These are phyloP conservation scores for Niebla homalea DNA, from an alignment of 495 filamentous ascomycete species.

Conservation along the genomic window DNA sequence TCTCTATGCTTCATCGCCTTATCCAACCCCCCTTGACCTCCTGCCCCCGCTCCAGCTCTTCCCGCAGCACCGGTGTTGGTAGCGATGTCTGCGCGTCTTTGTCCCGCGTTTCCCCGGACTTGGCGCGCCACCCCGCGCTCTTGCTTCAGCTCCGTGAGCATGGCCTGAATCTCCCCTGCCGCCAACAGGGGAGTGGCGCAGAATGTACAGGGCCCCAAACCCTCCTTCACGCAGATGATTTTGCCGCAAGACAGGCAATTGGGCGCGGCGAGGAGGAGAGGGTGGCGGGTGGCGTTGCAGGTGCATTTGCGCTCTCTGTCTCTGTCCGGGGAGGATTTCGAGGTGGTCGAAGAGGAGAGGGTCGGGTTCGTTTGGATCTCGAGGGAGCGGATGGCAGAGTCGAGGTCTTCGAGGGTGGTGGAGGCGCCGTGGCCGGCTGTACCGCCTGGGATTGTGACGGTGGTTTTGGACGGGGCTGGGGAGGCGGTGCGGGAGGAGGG, in stretches of 20 bases:
- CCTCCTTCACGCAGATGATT: constrained; percentile 92
- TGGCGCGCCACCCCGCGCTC: constrained; percentile 79
- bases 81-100: constrained; percentile 53
- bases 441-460: constrained; percentile 55
- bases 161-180: constrained; percentile 57
- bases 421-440: constrained; percentile 65
- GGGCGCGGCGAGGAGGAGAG: constrained; percentile 71
- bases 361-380: constrained; percentile 82
- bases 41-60: too few species aligned
- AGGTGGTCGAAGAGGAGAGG: constrained; percentile 32
- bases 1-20: constrained; percentile 67
- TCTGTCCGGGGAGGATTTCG: constrained; percentile 5
- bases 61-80: constrained; percentile 26
- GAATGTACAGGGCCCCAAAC: constrained; percentile 88
- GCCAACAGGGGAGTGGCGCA: constrained; percentile 64
- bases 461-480: constrained; percentile 35
- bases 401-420: constrained; percentile 66
- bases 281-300: constrained; percentile 76
- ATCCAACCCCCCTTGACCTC: too few species aligned
- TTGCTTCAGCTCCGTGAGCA: constrained; percentile 74
- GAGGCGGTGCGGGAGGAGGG: constrained; percentile 34
- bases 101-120: constrained; percentile 56
- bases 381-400: constrained; percentile 78
- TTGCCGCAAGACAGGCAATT: constrained; percentile 92
- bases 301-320: constrained; percentile 46